Conservation (phyloP, 2,329 filamentous ascomycete species). For the Gnomoniopsis smithogilvyi region DNA sequence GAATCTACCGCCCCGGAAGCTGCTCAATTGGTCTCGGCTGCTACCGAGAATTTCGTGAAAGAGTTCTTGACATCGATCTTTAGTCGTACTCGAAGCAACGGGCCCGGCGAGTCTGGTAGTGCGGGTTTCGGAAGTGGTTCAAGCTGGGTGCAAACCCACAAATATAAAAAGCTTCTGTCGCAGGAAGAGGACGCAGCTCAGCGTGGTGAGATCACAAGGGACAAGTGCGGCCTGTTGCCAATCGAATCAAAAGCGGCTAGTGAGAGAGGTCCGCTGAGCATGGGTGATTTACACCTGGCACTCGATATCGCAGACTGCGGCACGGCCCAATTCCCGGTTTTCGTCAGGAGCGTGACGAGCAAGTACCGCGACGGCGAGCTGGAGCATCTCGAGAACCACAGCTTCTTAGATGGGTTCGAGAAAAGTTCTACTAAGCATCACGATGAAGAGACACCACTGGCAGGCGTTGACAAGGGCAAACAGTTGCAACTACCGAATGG, state of each 20-base stretch:
- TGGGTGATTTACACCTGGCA: constrained; percentile 75
- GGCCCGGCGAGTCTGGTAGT: constrained; percentile 58
- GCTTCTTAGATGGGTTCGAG: constrained; percentile 42
- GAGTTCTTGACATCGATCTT: constrained; percentile 62
- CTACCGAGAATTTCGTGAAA: constrained; percentile 66
- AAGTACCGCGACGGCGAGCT: constrained; percentile 74
- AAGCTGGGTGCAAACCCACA: constrained; percentile 73
- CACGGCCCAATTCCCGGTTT: constrained; percentile 72
- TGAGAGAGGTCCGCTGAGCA: constrained; percentile 67
- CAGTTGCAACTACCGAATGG: constrained; percentile 45
- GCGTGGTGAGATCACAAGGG: constrained; percentile 70
- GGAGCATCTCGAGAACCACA: constrained; percentile 62
- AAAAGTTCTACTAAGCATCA: constrained; percentile 24
- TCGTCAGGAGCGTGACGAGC: constrained; percentile 67
- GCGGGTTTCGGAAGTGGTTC: constrained; percentile 63
- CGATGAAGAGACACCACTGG: constrained; percentile 30
- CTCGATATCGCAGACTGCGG: constrained; percentile 73
- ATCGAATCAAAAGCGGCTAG: constrained; percentile 75
- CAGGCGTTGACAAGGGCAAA: constrained; percentile 31
- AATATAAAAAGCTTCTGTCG: constrained; percentile 71
- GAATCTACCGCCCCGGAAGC: constrained; percentile 55
- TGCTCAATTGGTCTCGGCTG: constrained; percentile 61
- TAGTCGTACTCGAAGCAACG: constrained; percentile 62
- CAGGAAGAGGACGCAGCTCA: constrained; percentile 71
- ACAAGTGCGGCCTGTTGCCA: constrained; percentile 75